Percentiles rank a stretch among this genome's conserved stretches.
These are phyloP conservation scores for Cymbopogon citratus DNA, from an alignment of 176 grass and related monocot species.

Conservation along the genomic window DNA sequence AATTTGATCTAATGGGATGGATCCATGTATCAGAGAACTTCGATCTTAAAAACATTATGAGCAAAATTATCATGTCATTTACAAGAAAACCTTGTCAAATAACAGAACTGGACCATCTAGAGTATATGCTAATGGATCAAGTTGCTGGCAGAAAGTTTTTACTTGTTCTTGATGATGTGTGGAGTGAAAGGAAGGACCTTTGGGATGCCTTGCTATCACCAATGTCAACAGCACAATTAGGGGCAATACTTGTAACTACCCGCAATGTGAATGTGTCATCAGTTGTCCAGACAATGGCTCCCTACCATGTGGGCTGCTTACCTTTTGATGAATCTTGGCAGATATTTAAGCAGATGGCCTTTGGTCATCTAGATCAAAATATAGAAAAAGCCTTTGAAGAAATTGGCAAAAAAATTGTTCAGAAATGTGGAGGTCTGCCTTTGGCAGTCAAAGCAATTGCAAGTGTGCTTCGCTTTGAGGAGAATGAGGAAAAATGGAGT, in stretches of 20 bases:
- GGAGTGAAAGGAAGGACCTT: constrained; percentile 22
- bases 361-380: background rate
- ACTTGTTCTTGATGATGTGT: constrained; percentile 40
- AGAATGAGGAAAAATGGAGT: constrained; percentile 18
- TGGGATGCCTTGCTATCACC: constrained; percentile 21
- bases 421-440: constrained; percentile 27
- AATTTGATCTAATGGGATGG: constrained; percentile 28
- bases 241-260: constrained; percentile 35
- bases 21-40: constrained; percentile 35
- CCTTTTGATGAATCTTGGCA: constrained; percentile 15
- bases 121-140: constrained; percentile 9
- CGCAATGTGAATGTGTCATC: constrained; percentile 13
- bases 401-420: constrained; percentile 22
- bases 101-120: constrained; percentile 22
- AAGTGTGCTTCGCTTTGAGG: constrained; percentile 3
- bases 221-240: background rate
- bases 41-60: constrained; percentile 22
- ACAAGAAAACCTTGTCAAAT: constrained; percentile 7
- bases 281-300: constrained; percentile 27
- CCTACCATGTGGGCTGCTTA: constrained; percentile 19
- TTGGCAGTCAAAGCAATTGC: constrained; percentile 29
- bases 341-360: background rate
- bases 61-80: constrained; percentile 16
- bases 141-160: constrained; percentile 23
- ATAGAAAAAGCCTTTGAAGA: constrained; percentile 7